A percentile compares a stretch with the other conserved stretches of the same genome.
phyloP scores from a whole-genome alignment of 257 asterid species.

The Solanum paucissectum region DNA sequence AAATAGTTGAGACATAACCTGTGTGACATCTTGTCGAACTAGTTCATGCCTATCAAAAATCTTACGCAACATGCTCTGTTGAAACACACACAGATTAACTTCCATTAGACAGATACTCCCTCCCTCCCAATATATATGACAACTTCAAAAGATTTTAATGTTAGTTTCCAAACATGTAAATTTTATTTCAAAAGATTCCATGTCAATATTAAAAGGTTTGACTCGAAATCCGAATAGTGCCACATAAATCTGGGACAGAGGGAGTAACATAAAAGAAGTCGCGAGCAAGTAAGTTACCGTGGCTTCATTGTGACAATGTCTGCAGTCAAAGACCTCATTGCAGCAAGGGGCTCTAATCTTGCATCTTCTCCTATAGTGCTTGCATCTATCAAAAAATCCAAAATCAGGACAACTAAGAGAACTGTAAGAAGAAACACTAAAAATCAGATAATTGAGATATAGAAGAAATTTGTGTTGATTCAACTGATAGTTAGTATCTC shows the following conservation, averaged over 20 bases:
- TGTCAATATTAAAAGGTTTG: no score
- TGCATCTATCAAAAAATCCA: slow-evolving; percentile 13
- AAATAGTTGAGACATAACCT: slow-evolving; percentile 38
- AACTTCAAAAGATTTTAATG: neutral
- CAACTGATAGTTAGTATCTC: no score
- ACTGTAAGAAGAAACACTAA: neutral
- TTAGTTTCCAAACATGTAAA: neutral
- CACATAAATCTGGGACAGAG: neutral
- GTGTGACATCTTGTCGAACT: slow-evolving; percentile 64
- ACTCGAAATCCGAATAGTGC: no score
- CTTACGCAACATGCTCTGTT: slow-evolving; percentile 48
- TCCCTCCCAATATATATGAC: neutral
- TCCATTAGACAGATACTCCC: neutral
- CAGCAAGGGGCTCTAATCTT: slow-evolving; percentile 36
- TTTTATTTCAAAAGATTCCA: neutral
- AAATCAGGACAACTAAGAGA: neutral
- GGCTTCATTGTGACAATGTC: slow-evolving; percentile 42
- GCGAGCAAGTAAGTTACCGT: slow-evolving; percentile 10
- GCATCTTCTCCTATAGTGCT: slow-evolving; percentile 46
- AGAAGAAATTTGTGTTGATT: neutral
- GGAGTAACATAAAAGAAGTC: neutral
- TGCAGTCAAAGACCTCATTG: slow-evolving; percentile 33
- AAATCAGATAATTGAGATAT: neutral
- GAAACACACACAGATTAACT: neutral
- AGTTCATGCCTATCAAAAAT: slow-evolving; percentile 78